Evolutionary conservation across 345 rosid species (phyloP), one percentile per base, ranked within the genome.

Genomic region (Lepidium aucheri): DNA sequence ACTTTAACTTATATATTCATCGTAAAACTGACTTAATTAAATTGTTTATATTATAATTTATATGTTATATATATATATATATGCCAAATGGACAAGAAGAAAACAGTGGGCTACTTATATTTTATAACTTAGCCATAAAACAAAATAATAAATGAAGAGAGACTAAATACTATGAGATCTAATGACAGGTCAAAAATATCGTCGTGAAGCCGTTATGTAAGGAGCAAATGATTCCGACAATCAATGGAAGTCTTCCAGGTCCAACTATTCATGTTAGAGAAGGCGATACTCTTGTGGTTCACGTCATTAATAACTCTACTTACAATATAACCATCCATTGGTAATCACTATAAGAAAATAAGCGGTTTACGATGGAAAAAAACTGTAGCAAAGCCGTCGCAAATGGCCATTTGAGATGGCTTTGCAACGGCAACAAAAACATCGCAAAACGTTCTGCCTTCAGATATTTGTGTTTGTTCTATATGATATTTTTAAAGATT

Each of bases 301-400:
- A 85, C 18, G 96, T 90, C 53, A 39, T 77, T 38, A 93, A 93
- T 60, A 54, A 77, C 50, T 93, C 90, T 1, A 94, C 96, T 26
- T 83, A 90, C 68, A 86, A 88, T 74, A 14, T 90, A 38, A 85
- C 91, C 6, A 79, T 93, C 45, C 98, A 90, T 36, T 90, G 98
- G 98, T 93, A 85, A 26, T 20, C 22, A 20, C 22, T 1, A 20
- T n/a, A n/a, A n/a, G n/a, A n/a, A n/a, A n/a, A n/a, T n/a, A n/a
- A n/a, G n/a, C n/a, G n/a, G n/a, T n/a, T n/a, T n/a, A n/a, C n/a
- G n/a, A n/a, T n/a, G n/a, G n/a, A n/a, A n/a, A n/a, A n/a, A n/a
- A n/a, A n/a, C n/a, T n/a, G n/a, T n/a, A n/a, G n/a, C n/a, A n/a
- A n/a, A n/a, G n/a, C n/a, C n/a, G n/a, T n/a, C n/a, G n/a, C n/a